Conservation (phyloP, 495 filamentous ascomycete genomes). For the Cenococcum geophilum region DNA sequence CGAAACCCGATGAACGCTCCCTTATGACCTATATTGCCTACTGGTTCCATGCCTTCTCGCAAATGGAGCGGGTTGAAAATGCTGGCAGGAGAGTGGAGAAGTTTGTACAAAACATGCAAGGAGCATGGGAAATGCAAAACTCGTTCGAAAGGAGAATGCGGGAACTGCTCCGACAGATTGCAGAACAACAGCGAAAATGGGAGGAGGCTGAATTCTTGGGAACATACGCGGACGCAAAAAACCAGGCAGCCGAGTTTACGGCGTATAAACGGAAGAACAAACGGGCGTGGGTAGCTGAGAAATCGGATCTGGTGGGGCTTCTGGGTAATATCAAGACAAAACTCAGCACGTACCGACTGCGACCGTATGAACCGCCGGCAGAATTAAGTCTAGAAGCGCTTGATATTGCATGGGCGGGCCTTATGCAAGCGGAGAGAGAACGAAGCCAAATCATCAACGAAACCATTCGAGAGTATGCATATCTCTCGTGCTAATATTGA, state of each 20-base stretch:
- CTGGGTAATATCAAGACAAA: constrained; percentile 99
- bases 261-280: constrained; percentile 84
- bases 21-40: constrained; percentile 99
- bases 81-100: constrained; percentile 95
- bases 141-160: constrained; percentile 86
- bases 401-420: constrained; percentile 70
- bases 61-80: constrained; percentile 96
- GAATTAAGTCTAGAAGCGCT: constrained; percentile 72
- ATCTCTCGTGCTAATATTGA: neutral
- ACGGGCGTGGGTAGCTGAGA: constrained; percentile 92
- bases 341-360: constrained; percentile 84
- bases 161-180: constrained; percentile 67
- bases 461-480: constrained; percentile 79
- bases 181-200: constrained; percentile 67
- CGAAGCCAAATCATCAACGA: constrained; percentile 93
- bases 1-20: constrained; percentile 89
- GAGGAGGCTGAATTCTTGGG: constrained; percentile 74
- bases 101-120: constrained; percentile 97
- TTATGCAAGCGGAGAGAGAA: constrained; percentile 75
- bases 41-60: constrained; percentile 99
- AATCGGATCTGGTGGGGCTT: constrained; percentile 85
- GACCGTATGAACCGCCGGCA: constrained; percentile 81
- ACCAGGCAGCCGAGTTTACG: constrained; percentile 72
- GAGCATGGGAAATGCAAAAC: constrained; percentile 99
- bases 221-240: constrained; percentile 88